Conservation (phyloP, 164 flowering plant genomes). For the Vitis rotundifolia region DNA sequence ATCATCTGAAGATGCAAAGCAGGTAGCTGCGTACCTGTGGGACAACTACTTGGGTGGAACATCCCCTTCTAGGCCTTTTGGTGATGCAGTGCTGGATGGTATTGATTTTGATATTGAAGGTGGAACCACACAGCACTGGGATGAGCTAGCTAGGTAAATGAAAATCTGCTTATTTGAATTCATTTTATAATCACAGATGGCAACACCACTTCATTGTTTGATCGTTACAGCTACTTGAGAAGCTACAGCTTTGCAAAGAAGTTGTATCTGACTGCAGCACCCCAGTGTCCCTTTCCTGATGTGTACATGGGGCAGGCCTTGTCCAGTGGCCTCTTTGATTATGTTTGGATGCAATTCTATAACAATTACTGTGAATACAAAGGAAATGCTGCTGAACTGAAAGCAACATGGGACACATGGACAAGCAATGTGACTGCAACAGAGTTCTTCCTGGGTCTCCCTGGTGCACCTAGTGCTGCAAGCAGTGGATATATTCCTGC, state of each 20-base stretch:
- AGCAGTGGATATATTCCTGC: neutral
- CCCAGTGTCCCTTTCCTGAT: slow-evolving; percentile 20
- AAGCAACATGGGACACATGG: slow-evolving; percentile 9
- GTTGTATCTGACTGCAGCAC: slow-evolving; percentile 13
- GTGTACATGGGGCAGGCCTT: slow-evolving; percentile 2
- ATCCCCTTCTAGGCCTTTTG: slow-evolving; percentile 18
- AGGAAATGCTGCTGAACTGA: neutral
- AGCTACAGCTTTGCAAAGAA: neutral
- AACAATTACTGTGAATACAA: slow-evolving; percentile 14
- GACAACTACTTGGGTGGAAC: slow-evolving; percentile 21
- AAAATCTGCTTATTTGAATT: too few relatives aligned
- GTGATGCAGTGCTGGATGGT: slow-evolving; percentile 22
- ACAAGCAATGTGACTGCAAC: neutral
- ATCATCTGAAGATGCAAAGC: slow-evolving; percentile 16
- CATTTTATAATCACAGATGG: too few relatives aligned
- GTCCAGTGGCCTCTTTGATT: slow-evolving; percentile 4
- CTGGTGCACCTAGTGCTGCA: slow-evolving; percentile 4
- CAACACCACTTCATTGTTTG: neutral
- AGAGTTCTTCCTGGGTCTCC: slow-evolving; percentile 10
- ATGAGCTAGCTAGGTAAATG: slow-evolving; percentile 15
- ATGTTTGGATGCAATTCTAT: slow-evolving; percentile 18
- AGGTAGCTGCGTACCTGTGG: slow-evolving; percentile 20
- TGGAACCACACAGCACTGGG: slow-evolving; percentile 18
- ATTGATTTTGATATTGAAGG: slow-evolving; percentile 25
- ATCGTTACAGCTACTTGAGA: neutral